phyloP scores from a whole-genome alignment of 2,329 filamentous ascomycete species.

The Talaromyces sp. region DNA sequence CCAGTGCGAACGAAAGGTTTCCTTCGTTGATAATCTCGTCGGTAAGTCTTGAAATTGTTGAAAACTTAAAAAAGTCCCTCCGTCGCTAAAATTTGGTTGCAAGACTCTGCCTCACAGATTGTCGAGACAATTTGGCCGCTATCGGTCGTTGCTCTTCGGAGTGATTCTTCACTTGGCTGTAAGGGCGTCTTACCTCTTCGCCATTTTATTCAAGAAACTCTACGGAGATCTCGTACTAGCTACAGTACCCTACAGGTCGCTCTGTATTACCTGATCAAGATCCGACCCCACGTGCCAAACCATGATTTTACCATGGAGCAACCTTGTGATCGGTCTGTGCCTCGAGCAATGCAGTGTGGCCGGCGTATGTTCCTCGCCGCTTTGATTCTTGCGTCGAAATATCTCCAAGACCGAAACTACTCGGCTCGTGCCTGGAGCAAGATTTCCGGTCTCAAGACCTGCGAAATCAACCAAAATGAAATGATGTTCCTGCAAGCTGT shows the following conservation, averaged over 20 bases:
- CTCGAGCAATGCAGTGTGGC: conserved; percentile 84
- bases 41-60: conserved; percentile 60
- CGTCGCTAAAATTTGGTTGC: conserved; percentile 19
- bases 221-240: conserved; percentile 89
- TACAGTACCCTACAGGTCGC: conserved; percentile 97
- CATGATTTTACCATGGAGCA: conserved; percentile 85
- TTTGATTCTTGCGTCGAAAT: conserved; percentile 94
- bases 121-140: conserved; percentile 96
- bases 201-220: conserved; percentile 95
- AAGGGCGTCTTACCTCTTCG: conserved; percentile 82
- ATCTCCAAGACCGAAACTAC: conserved; percentile 95
- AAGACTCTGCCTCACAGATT: conserved; percentile 96
- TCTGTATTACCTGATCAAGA: conserved; percentile 89
- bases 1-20: conserved; percentile 86
- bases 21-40: conserved; percentile 94
- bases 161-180: conserved; percentile 57
- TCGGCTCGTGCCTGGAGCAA: conserved; percentile 98
- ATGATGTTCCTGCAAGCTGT: conserved; percentile 85
- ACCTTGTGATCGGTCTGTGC: conserved; percentile 63
- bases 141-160: conserved; percentile 72
- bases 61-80: conserved; percentile 26
- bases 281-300: conserved; percentile 81
- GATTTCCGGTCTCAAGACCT: conserved; percentile 90
- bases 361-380: conserved; percentile 96
- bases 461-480: conserved; percentile 96